These are phyloP conservation scores for Rhodotorula sp. DNA, from an alignment of 1,284 basidiomycete genomes.

Conservation along the genomic window DNA sequence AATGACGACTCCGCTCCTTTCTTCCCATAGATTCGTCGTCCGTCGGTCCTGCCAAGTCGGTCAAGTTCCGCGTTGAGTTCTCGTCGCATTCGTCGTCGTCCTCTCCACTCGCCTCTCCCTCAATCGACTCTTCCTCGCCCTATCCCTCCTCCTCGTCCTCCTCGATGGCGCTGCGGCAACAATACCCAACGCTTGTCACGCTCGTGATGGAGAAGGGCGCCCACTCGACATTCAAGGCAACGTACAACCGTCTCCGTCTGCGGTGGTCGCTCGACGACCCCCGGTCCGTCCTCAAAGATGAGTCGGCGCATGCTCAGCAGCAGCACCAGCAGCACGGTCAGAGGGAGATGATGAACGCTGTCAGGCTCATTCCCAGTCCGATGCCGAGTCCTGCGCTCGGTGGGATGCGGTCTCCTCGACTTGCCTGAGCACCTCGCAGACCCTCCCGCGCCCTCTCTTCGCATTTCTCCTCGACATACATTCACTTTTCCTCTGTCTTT, in stretches of 20 bases:
- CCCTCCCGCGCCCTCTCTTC: not conserved
- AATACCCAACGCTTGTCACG: conserved; percentile 58
- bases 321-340: not conserved
- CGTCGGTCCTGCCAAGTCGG: conserved; percentile 55
- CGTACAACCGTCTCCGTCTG: conserved; percentile 68
- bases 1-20: not conserved
- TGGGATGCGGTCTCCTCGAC: conserved; percentile 22
- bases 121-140: conserved; percentile 17
- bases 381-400: conserved; percentile 29
- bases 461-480: not conserved
- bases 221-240: conserved; percentile 69
- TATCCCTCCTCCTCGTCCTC: conserved; percentile 7
- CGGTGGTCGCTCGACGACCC: conserved; percentile 58
- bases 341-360: conserved; percentile 3
- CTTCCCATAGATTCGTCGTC: conserved; percentile 14
- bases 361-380: conserved; percentile 37
- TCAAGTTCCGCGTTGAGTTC: conserved; percentile 72
- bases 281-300: not conserved
- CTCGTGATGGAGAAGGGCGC: conserved; percentile 86
- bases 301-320: not conserved
- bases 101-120: conserved; percentile 10
- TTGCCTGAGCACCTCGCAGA: conserved; percentile 5
- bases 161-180: conserved; percentile 7
- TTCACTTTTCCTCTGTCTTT: too few species aligned
- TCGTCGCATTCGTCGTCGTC: conserved; percentile 52